These are phyloP conservation scores for Terfezia claveryi DNA, from an alignment of 495 filamentous ascomycete genomes.

Conservation along the genomic window DNA sequence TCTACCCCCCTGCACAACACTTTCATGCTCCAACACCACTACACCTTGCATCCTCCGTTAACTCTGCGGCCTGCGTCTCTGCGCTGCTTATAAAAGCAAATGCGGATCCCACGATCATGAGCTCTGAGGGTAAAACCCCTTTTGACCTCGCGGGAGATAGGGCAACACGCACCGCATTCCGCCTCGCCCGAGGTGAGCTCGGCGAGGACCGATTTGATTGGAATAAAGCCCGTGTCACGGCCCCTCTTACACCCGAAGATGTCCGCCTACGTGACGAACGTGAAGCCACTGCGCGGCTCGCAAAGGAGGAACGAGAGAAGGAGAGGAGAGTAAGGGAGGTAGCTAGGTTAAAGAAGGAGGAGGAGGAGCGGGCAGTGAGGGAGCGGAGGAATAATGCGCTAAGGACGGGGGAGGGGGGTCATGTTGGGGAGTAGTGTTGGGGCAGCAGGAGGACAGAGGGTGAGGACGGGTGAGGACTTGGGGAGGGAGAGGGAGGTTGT, in stretches of 20 bases:
- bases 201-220: slow-evolving; percentile 64
- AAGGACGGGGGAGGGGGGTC: slow-evolving; percentile 59
- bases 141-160: slow-evolving; percentile 80
- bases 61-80: slow-evolving; percentile 46
- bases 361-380: slow-evolving; percentile 39
- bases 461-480: slow-evolving; percentile 10
- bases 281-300: slow-evolving; percentile 36
- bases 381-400: slow-evolving; percentile 26
- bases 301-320: slow-evolving; percentile 34
- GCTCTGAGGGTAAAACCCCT: slow-evolving; percentile 42
- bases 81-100: slow-evolving; percentile 55
- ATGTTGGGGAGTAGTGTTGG: slow-evolving; percentile 30
- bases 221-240: slow-evolving; percentile 48
- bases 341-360: slow-evolving; percentile 41
- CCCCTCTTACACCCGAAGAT: slow-evolving; percentile 42
- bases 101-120: slow-evolving; percentile 50
- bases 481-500: slow-evolving; percentile 12
- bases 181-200: slow-evolving; percentile 59
- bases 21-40: slow-evolving; percentile 70
- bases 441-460: slow-evolving; percentile 2
- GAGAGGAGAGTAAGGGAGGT: slow-evolving; percentile 31
- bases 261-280: slow-evolving; percentile 38
- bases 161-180: slow-evolving; percentile 73
- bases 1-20: slow-evolving; percentile 51
- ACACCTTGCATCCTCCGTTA: slow-evolving; percentile 63